Evolutionary conservation across 495 filamentous ascomycete genomes (phyloP), one percentile per base, ranked within the genome.

Genomic region (Geopyxis carbonaria): DNA sequence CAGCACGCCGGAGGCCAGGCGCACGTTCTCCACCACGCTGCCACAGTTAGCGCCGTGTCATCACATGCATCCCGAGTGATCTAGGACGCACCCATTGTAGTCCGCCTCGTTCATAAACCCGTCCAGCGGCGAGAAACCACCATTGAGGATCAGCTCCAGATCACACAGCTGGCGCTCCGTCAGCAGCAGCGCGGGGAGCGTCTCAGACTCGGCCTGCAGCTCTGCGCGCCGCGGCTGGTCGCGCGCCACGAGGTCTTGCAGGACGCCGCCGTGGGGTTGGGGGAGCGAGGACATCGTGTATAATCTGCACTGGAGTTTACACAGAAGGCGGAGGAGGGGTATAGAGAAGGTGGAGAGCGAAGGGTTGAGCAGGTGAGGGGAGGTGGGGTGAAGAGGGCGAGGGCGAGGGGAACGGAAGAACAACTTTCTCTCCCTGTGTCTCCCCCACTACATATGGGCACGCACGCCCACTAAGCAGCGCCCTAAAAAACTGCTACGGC

Each of bases 71-170:
- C 13, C 22, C 22, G 18, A n/a, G 9, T n/a, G n/a, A n/a, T n/a
- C n/a, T n/a, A 30, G 25, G n/a, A 37, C 64, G 42, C 76, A 92
- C 85, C 80, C 70, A 64, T 91, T 76, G 64, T 93, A 97, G 59
- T 97, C 87, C 60, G 78, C 76, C 68, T 95, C 73, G 59, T 73
- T 93, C 81, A 97, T 81, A 65, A 97, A 97, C 53, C 43, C 91
- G 70, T 95, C 91, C 15, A 97, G 71, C 34, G 89, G 89, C 47
- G 83, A 92, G 64, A 97, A 97, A 38, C 91, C 89, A 53, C 89
- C 89, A 63, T 75, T 93, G 63, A 95, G 73, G 46, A 97, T 78
- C 66, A 97, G 59, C 59, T 97, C 89, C 47, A 97, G 70, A 67
- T 97, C 89, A 63, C 89, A 97, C 15, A 97, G 73, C 62, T 97